phyloP scores from a whole-genome alignment of 129 eudicot genomes.

The Rutidosis leptorrhynchoides region DNA sequence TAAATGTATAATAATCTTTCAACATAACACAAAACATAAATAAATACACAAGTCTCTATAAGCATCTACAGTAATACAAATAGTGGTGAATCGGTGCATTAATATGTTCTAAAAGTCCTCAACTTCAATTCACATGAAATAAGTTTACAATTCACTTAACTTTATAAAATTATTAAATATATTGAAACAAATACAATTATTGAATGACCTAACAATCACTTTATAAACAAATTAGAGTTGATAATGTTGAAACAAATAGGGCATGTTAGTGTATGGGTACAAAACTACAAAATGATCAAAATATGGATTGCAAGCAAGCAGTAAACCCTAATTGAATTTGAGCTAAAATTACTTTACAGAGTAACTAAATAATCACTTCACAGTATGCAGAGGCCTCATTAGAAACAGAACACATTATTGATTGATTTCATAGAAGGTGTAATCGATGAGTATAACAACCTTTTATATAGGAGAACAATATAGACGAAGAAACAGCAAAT shows the following conservation, averaged over 20 bases:
- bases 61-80: slow-evolving; percentile 3
- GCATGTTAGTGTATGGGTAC: not conserved
- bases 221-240: not conserved
- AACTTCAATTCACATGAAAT: not conserved
- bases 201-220: not conserved
- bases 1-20: not conserved
- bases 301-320: slow-evolving; percentile 2
- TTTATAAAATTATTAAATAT: too few relatives aligned
- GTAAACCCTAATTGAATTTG: not conserved
- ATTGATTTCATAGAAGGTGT: slow-evolving; percentile 2
- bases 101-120: slow-evolving; percentile 17
- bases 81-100: not conserved
- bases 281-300: not conserved
- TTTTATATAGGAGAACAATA: not conserved
- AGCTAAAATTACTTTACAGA: not conserved
- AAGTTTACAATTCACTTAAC: not conserved
- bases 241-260: not conserved
- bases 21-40: not conserved
- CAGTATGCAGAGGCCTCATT: not conserved
- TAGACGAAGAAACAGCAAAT: not conserved
- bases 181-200: not conserved
- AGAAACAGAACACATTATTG: not conserved
- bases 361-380: not conserved
- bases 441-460: not conserved
- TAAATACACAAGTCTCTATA: not conserved